A percentile compares a stretch with the other conserved stretches of the same genome.
Evolutionary conservation across 2,329 filamentous ascomycete genomes (phyloP).

Genomic region (Huntiella bhutanensis): DNA sequence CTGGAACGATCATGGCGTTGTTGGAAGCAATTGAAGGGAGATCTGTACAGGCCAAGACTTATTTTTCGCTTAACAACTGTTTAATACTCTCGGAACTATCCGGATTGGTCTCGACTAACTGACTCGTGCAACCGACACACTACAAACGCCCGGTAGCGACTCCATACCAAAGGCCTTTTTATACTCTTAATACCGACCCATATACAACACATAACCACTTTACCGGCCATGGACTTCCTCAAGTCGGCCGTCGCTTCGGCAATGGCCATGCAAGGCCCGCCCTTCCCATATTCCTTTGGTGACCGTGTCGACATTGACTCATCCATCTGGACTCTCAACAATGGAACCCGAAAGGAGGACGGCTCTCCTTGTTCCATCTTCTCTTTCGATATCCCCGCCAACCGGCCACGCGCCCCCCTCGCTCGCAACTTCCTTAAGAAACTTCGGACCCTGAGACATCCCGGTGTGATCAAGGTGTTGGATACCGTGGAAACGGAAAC

Average conservation of each 20-base stretch:
- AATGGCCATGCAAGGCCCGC: conserved; percentile 71
- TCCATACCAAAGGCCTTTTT: no score
- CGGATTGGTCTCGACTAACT: no score
- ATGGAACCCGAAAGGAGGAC: conserved; percentile 86
- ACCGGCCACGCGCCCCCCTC: conserved; percentile 64
- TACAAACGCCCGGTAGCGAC: no score
- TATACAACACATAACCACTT: no score
- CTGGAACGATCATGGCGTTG: no score
- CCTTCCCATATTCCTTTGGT: conserved; percentile 82
- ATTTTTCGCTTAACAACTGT: no score
- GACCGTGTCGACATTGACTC: conserved; percentile 83
- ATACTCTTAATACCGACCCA: no score
- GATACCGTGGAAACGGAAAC: conserved; percentile 93
- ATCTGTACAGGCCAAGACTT: no score
- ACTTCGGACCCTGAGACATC: conserved; percentile 78
- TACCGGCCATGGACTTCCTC: conserved; percentile 70
- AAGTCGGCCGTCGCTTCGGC: conserved; percentile 95
- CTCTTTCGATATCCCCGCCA: conserved; percentile 72
- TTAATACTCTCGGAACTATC: no score
- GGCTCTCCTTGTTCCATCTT: conserved; percentile 91
- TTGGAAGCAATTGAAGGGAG: no score
- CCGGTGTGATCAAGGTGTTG: conserved; percentile 81
- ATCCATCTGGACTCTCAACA: conserved; percentile 91
- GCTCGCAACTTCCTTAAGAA: conserved; percentile 91
- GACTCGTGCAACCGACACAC: no score